Base-by-base conservation (phyloP, 1,284 basidiomycete genomes). In the Sporisorium iseilematis-ciliati region DNA sequence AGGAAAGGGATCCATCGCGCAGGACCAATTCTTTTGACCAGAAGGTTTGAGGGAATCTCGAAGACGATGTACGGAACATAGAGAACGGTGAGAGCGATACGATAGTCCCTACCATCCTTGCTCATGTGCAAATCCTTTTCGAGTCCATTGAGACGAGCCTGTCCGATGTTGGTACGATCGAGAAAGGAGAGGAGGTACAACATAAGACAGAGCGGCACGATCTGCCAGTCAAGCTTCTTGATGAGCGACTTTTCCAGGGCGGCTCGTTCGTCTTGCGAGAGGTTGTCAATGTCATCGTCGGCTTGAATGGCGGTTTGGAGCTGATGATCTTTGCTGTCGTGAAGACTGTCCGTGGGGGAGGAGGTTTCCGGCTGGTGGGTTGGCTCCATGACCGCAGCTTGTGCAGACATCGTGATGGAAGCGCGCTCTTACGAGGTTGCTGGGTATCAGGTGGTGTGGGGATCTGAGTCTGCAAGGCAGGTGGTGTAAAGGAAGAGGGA, bases 21-120 rank as follows among this genome's bases (percentile, higher is more conserved):
- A 0, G 82, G 58, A 6, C 80, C 80, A 29, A 84, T 16, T 23
- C 59, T 73, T 29, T 85, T 75, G 14, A 84, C 63, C 4, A 82
- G 45, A 8, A 84, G 57, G 20, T 83, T 80, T 11, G 80, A 76
- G 0, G 79, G 78, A 29, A 84, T 71, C 29, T 83, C 82, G 41
- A 84, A 72, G 21, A 74, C 33, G 31, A 84, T 84, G 68, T 86
- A 87, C 4, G 79, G 70, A 0, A 81, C 68, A 61, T 82, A 84
- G n/a, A 81, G 75, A 4, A 81, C 72, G n/a, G 69, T 71, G 10
- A 77, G 62, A 40, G 75, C 77, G 20, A 79, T 73, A n/a, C 64
- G 62, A 57, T 72, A 80, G 56, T 79, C 72, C 38, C 66, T 53
- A 18, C 63, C 60, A 53, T 76, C 62, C 50, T 65, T 64, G 52